phyloP scores from a whole-genome alignment of 371 early-diverging fungal species.

The Mortierella sp. region DNA sequence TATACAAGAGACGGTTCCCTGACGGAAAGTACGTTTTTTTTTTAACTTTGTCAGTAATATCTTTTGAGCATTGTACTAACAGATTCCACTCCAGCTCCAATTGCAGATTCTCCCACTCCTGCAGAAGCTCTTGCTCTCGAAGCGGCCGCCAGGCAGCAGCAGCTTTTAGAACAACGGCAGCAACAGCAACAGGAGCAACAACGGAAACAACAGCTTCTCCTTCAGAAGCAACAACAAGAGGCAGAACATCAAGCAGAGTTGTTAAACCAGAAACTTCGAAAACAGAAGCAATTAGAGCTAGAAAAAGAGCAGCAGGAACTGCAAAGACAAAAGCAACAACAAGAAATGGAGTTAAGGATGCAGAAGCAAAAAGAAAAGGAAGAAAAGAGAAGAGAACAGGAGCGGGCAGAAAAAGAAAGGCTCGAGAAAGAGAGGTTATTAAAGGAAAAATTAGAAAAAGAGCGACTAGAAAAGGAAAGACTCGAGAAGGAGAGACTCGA shows the following conservation, averaged over 20 bases:
- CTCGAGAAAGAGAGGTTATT: slow-evolving; percentile 20
- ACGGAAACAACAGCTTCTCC: slow-evolving; percentile 38
- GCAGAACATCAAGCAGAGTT: slow-evolving; percentile 14
- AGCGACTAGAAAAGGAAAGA: slow-evolving; percentile 11
- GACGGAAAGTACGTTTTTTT: slow-evolving; percentile 22
- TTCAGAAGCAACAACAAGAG: slow-evolving; percentile 49
- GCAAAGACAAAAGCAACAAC: slow-evolving; percentile 45
- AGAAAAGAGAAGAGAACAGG: slow-evolving; percentile 13
- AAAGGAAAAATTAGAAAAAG: slow-evolving; percentile 14
- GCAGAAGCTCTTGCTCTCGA: slow-evolving; percentile 61
- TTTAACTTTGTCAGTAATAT: neutral
- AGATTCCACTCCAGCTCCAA: neutral
- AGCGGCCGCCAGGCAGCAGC: slow-evolving; percentile 65
- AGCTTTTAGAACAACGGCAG: slow-evolving; percentile 42
- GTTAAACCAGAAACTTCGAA: slow-evolving; percentile 6
- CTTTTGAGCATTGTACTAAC: neutral
- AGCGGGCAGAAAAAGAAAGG: slow-evolving; percentile 19
- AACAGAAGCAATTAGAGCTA: slow-evolving; percentile 40
- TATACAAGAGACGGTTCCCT: slow-evolving; percentile 34
- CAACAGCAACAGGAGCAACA: slow-evolving; percentile 55
- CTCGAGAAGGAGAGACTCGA: slow-evolving; percentile 21
- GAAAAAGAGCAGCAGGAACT: slow-evolving; percentile 41
- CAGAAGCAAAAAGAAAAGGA: slow-evolving; percentile 23
- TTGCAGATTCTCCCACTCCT: slow-evolving; percentile 36
- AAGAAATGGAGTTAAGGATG: slow-evolving; percentile 16